Percentiles rank a stretch among this genome's conserved stretches.
Evolutionary conservation across 192 early-diverging fungal genomes (phyloP).

Genomic region (Umbelopsis sp.): DNA sequence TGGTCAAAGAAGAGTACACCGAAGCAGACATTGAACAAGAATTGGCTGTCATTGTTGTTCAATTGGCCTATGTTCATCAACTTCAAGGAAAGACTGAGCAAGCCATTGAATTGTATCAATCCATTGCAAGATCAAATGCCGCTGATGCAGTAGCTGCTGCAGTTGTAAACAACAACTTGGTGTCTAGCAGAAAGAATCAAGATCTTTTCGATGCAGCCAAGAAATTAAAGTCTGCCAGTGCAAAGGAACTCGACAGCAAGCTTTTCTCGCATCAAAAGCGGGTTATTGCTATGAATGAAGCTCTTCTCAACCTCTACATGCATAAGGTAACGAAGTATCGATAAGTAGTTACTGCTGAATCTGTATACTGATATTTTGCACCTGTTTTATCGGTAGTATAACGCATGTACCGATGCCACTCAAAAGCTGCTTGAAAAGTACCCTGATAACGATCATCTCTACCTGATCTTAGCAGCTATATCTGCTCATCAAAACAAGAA

Average conservation of each 20-base stretch:
- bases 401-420: constrained; percentile 54
- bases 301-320: constrained; percentile 57
- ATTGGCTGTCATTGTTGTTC: constrained; percentile 60
- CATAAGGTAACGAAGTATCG: constrained; percentile 44
- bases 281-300: constrained; percentile 65
- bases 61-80: constrained; percentile 73
- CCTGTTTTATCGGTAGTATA: constrained; percentile 35
- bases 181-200: constrained; percentile 54
- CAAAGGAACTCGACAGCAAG: constrained; percentile 61
- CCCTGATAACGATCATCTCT: constrained; percentile 61
- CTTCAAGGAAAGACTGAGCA: constrained; percentile 52
- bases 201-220: constrained; percentile 62
- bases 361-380: not conserved
- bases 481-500: constrained; percentile 58
- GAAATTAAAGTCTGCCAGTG: constrained; percentile 56
- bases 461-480: constrained; percentile 60
- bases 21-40: constrained; percentile 67
- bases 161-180: constrained; percentile 73
- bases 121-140: constrained; percentile 45
- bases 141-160: constrained; percentile 59
- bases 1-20: constrained; percentile 52
- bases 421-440: constrained; percentile 57
- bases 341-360: not conserved
- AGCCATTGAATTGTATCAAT: constrained; percentile 63
- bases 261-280: constrained; percentile 60